Conservation (phyloP, 805 yeast genomes). For the Metschnikowia lachancei region DNA sequence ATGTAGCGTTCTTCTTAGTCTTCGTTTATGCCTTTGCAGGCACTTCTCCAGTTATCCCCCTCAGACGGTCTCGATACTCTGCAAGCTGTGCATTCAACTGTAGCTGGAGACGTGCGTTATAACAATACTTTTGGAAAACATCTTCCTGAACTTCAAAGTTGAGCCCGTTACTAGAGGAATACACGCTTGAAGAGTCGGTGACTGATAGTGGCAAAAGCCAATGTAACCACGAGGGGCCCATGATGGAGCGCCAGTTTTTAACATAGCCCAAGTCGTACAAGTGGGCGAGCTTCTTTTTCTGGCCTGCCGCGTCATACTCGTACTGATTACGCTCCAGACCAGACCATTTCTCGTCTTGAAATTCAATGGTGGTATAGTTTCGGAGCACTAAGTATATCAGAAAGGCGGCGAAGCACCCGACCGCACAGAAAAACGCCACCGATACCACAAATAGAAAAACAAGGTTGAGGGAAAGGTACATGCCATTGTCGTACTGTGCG, state of each 20-base stretch:
- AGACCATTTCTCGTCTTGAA: constrained; percentile 53
- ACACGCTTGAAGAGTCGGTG: constrained; percentile 17
- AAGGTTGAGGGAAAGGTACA: constrained; percentile 53
- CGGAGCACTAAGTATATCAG: constrained; percentile 55
- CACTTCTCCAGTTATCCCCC: too few species aligned
- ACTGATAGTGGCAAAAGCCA: constrained; percentile 67
- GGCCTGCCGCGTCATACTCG: constrained; percentile 39
- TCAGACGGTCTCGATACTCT: constrained; percentile 17
- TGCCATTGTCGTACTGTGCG: constrained; percentile 33
- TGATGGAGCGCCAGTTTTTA: constrained; percentile 62
- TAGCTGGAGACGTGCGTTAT: constrained; percentile 45
- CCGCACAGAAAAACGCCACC: constrained; percentile 50
- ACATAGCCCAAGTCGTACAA: constrained; percentile 69
- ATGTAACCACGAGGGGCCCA: constrained; percentile 65
- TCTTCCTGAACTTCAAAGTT: constrained; percentile 48
- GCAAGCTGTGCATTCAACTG: constrained; percentile 43
- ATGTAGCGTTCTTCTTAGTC: too few species aligned
- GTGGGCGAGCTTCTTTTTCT: constrained; percentile 52
- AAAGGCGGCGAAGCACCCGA: constrained; percentile 50
- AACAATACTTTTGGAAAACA: constrained; percentile 38
- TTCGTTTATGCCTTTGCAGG: too few species aligned
- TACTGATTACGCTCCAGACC: constrained; percentile 37
- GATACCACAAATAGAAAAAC: constrained; percentile 60
- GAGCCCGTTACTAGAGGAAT: constrained; percentile 44
- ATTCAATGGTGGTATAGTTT: constrained; percentile 82